Base-by-base conservation (phyloP, 345 rosid species). In the Microcos paniculata region DNA sequence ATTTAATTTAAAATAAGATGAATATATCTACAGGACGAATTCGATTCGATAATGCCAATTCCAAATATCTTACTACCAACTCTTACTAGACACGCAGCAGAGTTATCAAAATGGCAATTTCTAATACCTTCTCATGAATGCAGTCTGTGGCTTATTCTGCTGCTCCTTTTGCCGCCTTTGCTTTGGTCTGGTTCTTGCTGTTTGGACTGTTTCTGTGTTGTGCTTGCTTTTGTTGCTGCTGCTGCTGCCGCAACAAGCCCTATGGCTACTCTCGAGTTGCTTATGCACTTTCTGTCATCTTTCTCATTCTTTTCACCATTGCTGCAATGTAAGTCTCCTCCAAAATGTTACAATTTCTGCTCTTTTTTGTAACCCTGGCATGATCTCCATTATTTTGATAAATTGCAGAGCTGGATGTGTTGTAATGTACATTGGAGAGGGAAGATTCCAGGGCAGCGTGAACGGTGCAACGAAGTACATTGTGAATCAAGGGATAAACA, bases 121-220 rank as follows among this genome's bases (percentile, higher is more conserved):
- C 21, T 35, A 35, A 2, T 35, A 61, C 33, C 6, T 53, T 33
- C 0, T 16, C 52, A 3, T 43, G n/a, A 26, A 24, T 78, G 71
- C 86, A 89, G 93, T 89, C 93, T 16, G 88, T 89, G 38, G 83
- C 81, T 46, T 86, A 72, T 73, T 81, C 86, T 19, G 88, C 89
- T 10, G 87, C 80, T 38, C 89, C 91, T 33, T 84, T 87, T 62
- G 78, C 82, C 46, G 76, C 70, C 48, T 72, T 77, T 58, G 87
- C 90, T 21, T 40, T 78, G 28, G 75, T 72, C 4, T 89, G 93
- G 93, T 86, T 87, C 74, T 45, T 79, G 61, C 57, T 87, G 42
- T 72, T 84, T 21, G 91, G 89, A 23, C 73, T 87, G 15, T 77
- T 79, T 79, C 73, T 89, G 8, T 11, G 78, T 3, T 74, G 75